phyloP scores from a whole-genome alignment of 2,329 filamentous ascomycete species.

The Fusarium palustre region DNA sequence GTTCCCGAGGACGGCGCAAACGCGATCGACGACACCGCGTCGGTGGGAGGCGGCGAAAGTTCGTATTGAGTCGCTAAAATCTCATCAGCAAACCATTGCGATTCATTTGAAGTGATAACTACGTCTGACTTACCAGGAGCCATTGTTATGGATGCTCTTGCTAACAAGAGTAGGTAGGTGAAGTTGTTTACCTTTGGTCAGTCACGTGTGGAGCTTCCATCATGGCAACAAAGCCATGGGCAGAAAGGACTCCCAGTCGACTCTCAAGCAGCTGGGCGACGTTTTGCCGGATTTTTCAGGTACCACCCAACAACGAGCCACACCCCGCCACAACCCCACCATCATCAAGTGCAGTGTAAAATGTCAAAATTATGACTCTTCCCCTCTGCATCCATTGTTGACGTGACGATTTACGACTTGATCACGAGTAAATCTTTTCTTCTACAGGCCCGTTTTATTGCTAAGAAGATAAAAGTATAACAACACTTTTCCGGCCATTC shows the following conservation, averaged over 20 bases:
- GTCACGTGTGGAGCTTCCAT: constrained; percentile 52
- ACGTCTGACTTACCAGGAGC: constrained; percentile 54
- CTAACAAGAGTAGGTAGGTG: constrained; percentile 33
- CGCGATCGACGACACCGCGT: constrained; percentile 86
- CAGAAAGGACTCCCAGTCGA: neutral
- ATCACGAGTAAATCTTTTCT: constrained; percentile 33
- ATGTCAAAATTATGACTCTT: constrained; percentile 60
- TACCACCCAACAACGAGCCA: constrained; percentile 50
- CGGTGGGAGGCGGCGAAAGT: constrained; percentile 82
- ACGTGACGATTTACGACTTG: constrained; percentile 44
- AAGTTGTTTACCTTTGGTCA: constrained; percentile 53
- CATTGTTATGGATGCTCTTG: constrained; percentile 49
- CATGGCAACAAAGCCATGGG: constrained; percentile 29
- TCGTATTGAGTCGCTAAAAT: constrained; percentile 78
- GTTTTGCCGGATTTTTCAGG: constrained; percentile 49
- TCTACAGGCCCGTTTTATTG: constrained; percentile 14
- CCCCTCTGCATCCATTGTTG: constrained; percentile 42
- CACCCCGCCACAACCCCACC: constrained; percentile 57
- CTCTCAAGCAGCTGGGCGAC: constrained; percentile 12
- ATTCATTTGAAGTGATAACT: neutral
- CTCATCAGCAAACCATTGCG: constrained; percentile 33
- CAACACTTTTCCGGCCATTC: constrained; percentile 28
- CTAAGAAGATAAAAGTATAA: constrained; percentile 3
- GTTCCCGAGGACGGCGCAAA: constrained; percentile 83
- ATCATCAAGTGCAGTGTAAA: constrained; percentile 53